Conservation (phyloP, 1,139 yeast species). For the Geotrichum klebahnii region DNA sequence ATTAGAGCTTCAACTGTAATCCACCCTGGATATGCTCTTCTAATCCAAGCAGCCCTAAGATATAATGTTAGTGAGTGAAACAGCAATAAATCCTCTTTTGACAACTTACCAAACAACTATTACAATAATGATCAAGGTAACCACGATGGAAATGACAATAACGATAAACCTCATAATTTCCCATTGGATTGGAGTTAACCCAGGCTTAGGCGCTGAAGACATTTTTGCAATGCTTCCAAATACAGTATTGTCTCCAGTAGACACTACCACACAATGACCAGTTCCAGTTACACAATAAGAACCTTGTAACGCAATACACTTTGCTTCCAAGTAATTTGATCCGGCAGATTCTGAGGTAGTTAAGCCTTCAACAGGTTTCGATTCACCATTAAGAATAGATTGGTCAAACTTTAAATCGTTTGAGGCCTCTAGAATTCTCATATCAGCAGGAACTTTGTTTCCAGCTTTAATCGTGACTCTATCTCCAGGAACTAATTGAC, state of each 20-base stretch:
- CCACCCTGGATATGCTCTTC: slow-evolving; percentile 44
- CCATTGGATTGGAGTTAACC: slow-evolving; percentile 45
- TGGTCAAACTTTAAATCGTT: slow-evolving; percentile 47
- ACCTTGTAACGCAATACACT: slow-evolving; percentile 48
- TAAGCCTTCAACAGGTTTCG: slow-evolving; percentile 43
- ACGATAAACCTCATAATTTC: slow-evolving; percentile 46
- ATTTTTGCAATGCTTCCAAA: slow-evolving; percentile 48
- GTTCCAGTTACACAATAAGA: slow-evolving; percentile 47
- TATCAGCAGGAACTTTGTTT: slow-evolving; percentile 49
- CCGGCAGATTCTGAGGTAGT: slow-evolving; percentile 37
- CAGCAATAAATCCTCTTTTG: slow-evolving; percentile 42
- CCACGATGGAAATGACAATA: slow-evolving; percentile 40
- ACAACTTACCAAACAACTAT: slow-evolving; percentile 45
- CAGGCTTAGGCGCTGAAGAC: slow-evolving; percentile 42
- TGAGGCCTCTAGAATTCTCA: slow-evolving; percentile 39
- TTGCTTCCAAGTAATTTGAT: slow-evolving; percentile 43
- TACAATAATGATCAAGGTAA: slow-evolving; percentile 43
- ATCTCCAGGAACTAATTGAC: slow-evolving; percentile 34
- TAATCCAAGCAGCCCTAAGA: slow-evolving; percentile 39
- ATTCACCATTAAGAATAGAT: slow-evolving; percentile 51
- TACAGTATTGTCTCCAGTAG: slow-evolving; percentile 47
- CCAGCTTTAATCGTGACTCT: slow-evolving; percentile 43
- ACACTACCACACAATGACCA: slow-evolving; percentile 45
- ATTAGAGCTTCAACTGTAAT: slow-evolving; percentile 43
- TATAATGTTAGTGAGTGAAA: slow-evolving; percentile 39